phyloP scores from a whole-genome alignment of 371 early-diverging fungal species.

The Mortierella sp. region DNA sequence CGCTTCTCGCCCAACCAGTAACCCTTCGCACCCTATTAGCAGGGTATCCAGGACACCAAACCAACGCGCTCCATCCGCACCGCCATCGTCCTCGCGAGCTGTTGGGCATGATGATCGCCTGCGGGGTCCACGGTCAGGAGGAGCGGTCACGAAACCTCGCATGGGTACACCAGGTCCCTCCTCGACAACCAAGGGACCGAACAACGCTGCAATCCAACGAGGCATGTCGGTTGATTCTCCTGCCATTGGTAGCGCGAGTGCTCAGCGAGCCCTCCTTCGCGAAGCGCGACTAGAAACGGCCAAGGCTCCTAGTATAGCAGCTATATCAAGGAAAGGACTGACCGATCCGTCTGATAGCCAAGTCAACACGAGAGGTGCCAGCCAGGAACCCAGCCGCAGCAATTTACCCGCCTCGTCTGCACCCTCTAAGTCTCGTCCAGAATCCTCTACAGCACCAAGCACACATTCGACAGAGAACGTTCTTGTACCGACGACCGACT shows the following conservation, averaged over 20 bases:
- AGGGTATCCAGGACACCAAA: constrained; percentile 8
- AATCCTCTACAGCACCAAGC: neutral
- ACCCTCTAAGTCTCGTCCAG: neutral
- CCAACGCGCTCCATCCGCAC: constrained; percentile 1
- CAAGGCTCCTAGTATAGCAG: neutral
- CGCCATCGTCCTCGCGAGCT: neutral
- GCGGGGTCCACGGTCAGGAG: constrained; percentile 23
- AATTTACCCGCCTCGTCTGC: neutral
- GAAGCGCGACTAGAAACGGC: constrained; percentile 32
- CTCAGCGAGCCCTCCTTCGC: constrained; percentile 32
- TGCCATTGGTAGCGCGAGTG: constrained; percentile 39
- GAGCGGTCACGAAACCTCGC: constrained; percentile 25
- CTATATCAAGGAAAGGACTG: constrained; percentile 2
- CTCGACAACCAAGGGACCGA: neutral
- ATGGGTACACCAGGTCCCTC: constrained; percentile 9
- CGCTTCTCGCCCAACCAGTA: neutral
- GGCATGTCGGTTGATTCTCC: constrained; percentile 3
- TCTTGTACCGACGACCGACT: neutral
- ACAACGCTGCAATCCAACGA: neutral
- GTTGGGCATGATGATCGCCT: constrained; percentile 19
- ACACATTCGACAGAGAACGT: neutral
- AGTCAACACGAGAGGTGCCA: neutral
- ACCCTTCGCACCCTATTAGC: constrained; percentile 1
- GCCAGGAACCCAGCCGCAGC: constrained; percentile 8
- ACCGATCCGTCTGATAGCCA: constrained; percentile 2